A percentile compares a stretch with the other conserved stretches of the same genome.
These are phyloP conservation scores for Xerocomus spinulosus DNA, from an alignment of 768 basidiomycete genomes.

Conservation along the genomic window DNA sequence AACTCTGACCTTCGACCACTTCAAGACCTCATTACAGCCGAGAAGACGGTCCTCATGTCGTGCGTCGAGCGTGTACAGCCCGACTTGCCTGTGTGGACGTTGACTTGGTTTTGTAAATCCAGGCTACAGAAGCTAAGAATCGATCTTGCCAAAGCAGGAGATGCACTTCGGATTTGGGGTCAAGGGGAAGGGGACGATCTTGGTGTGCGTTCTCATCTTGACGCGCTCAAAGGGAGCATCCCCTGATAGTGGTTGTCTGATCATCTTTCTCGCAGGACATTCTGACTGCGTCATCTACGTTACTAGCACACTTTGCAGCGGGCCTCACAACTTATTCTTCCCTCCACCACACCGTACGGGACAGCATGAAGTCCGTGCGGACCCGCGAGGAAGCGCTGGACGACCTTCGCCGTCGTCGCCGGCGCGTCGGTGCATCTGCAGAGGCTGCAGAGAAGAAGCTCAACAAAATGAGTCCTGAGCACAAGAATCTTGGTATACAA, in stretches of 20 bases:
- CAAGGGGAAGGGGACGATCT: conserved; percentile 80
- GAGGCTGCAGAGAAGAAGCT: conserved; percentile 87
- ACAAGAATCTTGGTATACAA: conserved; percentile 76
- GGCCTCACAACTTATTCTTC: conserved; percentile 66
- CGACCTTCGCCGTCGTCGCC: conserved; percentile 66
- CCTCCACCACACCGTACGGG: conserved; percentile 58
- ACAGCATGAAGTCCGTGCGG: conserved; percentile 76
- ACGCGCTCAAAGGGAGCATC: background rate
- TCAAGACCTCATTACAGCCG: conserved; percentile 85
- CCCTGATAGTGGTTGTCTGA: background rate
- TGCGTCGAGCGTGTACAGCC: conserved; percentile 34
- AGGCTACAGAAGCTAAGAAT: conserved; percentile 63
- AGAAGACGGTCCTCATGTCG: conserved; percentile 78
- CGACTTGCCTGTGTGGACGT: background rate
- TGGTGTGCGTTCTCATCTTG: conserved; percentile 42
- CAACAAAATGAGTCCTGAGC: conserved; percentile 82
- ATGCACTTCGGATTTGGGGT: conserved; percentile 71
- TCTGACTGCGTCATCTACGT: conserved; percentile 60
- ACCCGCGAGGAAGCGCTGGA: conserved; percentile 81
- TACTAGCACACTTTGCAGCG: conserved; percentile 62
- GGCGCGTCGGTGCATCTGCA: conserved; percentile 60
- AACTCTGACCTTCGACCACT: conserved; percentile 78
- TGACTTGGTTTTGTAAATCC: background rate
- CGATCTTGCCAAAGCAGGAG: conserved; percentile 66
- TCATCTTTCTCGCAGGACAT: conserved; percentile 53